phyloP scores from a whole-genome alignment of 1,139 yeast genomes.

The Eremothecium cymbalariae region DNA sequence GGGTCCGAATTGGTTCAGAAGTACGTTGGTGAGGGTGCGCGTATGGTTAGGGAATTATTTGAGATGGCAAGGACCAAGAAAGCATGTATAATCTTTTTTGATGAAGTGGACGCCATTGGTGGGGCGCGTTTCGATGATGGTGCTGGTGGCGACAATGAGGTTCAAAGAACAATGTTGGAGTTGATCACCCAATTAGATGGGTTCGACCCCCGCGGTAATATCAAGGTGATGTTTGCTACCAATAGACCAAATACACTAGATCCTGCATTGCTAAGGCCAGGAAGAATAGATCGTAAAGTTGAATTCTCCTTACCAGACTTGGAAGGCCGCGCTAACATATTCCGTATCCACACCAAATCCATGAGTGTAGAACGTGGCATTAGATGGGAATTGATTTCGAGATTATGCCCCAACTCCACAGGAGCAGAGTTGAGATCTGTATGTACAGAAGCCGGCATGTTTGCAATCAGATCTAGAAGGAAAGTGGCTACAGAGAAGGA shows the following conservation, averaged over 20 bases:
- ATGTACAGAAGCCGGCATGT: constrained; percentile 98
- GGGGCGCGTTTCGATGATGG: constrained; percentile 99
- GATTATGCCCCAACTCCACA: constrained; percentile 95
- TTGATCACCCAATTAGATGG: constrained; percentile 95
- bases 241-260: constrained; percentile 96
- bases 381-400: constrained; percentile 95
- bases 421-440: constrained; percentile 97
- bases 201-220: constrained; percentile 96
- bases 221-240: constrained; percentile 98
- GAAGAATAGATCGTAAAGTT: constrained; percentile 95
- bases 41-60: constrained; percentile 96
- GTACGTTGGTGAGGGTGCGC: constrained; percentile 98
- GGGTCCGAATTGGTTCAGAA: constrained; percentile 97
- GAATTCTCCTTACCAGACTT: constrained; percentile 93
- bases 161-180: constrained; percentile 97
- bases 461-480: constrained; percentile 95
- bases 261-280: constrained; percentile 96
- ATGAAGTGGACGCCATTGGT: constrained; percentile 97
- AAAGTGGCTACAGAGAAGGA: constrained; percentile 98
- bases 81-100: constrained; percentile 88
- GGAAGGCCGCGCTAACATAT: constrained; percentile 95
- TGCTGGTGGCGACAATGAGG: constrained; percentile 99
- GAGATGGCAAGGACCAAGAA: constrained; percentile 98
- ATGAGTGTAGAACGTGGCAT: constrained; percentile 97
- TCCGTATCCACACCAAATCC: constrained; percentile 92